These are phyloP conservation scores for Magnolia changhungtana DNA, from an alignment of 164 flowering plant species.

Conservation along the genomic window DNA sequence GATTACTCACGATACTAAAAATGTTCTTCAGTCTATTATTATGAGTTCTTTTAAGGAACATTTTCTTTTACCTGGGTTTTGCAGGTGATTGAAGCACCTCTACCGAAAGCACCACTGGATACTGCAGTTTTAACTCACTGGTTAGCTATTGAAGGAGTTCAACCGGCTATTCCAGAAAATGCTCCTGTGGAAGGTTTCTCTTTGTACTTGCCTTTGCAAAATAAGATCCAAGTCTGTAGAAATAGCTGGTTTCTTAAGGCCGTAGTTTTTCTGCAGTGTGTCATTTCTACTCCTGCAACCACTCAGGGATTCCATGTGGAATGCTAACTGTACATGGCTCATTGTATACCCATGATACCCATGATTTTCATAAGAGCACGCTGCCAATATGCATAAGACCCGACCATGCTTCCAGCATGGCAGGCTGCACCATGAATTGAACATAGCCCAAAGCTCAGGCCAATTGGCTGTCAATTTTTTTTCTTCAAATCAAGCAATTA, in stretches of 20 bases:
- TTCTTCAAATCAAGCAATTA: too few relatives aligned
- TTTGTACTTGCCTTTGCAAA: neutral
- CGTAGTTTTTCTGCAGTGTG: neutral
- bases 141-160: slow-evolving; percentile 98
- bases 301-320: neutral
- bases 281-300: neutral
- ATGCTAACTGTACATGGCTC: too few relatives aligned
- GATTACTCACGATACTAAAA: neutral
- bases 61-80: slow-evolving; percentile 10
- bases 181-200: slow-evolving; percentile 70
- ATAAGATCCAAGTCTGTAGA: neutral
- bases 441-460: too few relatives aligned
- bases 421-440: too few relatives aligned
- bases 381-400: too few relatives aligned
- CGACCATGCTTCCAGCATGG: too few relatives aligned
- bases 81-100: slow-evolving; percentile 90
- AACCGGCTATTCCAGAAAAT: slow-evolving; percentile 97
- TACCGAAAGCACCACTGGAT: slow-evolving; percentile 94
- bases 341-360: too few relatives aligned
- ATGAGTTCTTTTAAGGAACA: slow-evolving; percentile 1
- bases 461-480: too few relatives aligned
- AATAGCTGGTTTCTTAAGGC: neutral
- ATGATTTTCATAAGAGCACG: too few relatives aligned
- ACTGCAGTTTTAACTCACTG: slow-evolving; percentile 76
- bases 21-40: neutral